Conservation (phyloP, 305 asterid genomes). For the Ilex paraguariensis region DNA sequence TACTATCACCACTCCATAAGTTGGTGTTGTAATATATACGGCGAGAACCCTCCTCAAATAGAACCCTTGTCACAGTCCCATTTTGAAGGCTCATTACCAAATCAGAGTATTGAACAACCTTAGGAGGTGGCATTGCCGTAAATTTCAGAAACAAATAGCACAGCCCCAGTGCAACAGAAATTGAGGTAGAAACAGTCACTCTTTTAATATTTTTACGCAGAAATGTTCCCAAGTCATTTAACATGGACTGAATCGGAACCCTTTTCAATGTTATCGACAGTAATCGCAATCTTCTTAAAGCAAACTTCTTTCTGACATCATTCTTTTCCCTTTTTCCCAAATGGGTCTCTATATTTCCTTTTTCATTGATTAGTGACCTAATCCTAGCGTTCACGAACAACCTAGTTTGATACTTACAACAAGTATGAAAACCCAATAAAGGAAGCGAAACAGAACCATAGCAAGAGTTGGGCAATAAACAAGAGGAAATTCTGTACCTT, state of each 20-base stretch:
- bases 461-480: conserved; percentile 30
- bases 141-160: conserved; percentile 71
- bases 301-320: conserved; percentile 38
- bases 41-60: conserved; percentile 92
- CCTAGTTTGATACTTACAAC: conserved; percentile 31
- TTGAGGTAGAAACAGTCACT: conserved; percentile 52
- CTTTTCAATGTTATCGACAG: conserved; percentile 48
- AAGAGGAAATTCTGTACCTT: conserved; percentile 22
- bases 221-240: conserved; percentile 49
- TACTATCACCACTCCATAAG: conserved; percentile 16
- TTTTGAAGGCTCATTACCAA: conserved; percentile 63
- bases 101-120: conserved; percentile 74
- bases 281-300: conserved; percentile 56
- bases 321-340: conserved; percentile 34
- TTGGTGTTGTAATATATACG: conserved; percentile 62
- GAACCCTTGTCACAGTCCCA: conserved; percentile 65
- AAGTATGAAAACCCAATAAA: conserved; percentile 25
- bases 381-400: conserved; percentile 38
- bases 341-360: conserved; percentile 31
- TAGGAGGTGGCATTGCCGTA: conserved; percentile 65
- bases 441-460: conserved; percentile 35
- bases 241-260: conserved; percentile 40
- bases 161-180: conserved; percentile 60
- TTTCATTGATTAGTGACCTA: conserved; percentile 37
- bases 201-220: conserved; percentile 53